These are phyloP conservation scores for Lasiosphaeriaceae sp. DNA, from an alignment of 495 filamentous ascomycete species.

Conservation along the genomic window DNA sequence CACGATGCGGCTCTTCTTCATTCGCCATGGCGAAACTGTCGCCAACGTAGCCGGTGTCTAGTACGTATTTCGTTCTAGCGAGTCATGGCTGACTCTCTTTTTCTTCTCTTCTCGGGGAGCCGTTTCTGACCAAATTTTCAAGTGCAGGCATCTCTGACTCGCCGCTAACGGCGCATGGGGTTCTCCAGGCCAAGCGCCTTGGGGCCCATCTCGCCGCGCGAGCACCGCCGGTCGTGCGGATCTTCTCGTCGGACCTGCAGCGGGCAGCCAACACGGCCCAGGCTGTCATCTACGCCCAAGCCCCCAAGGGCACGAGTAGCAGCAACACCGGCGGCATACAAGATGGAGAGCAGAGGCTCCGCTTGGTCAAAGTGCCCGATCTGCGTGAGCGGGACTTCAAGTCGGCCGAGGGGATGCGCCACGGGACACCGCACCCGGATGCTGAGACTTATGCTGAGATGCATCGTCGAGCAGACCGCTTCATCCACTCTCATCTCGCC, in stretches of 20 bases:
- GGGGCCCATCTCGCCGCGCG: constrained; percentile 54
- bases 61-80: constrained; percentile 51
- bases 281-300: constrained; percentile 55
- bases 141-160: constrained; percentile 81
- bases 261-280: constrained; percentile 69
- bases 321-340: constrained; percentile 2
- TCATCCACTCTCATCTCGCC: constrained; percentile 57
- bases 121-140: constrained; percentile 23
- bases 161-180: constrained; percentile 74
- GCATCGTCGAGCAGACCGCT: constrained; percentile 54
- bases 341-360: constrained; percentile 3
- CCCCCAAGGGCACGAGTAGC: background rate
- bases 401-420: constrained; percentile 60
- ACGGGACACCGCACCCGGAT: constrained; percentile 21
- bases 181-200: constrained; percentile 66
- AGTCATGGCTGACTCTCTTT: background rate
- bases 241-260: constrained; percentile 78
- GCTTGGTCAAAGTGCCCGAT: constrained; percentile 47
- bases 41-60: constrained; percentile 76
- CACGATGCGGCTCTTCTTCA: constrained; percentile 67
- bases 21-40: constrained; percentile 84
- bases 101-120: too few species aligned
- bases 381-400: constrained; percentile 73
- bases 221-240: constrained; percentile 47
- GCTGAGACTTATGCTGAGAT: constrained; percentile 63